Evolutionary conservation across 2,329 filamentous ascomycete genomes (phyloP).

Genomic region (Fusarium algeriense): DNA sequence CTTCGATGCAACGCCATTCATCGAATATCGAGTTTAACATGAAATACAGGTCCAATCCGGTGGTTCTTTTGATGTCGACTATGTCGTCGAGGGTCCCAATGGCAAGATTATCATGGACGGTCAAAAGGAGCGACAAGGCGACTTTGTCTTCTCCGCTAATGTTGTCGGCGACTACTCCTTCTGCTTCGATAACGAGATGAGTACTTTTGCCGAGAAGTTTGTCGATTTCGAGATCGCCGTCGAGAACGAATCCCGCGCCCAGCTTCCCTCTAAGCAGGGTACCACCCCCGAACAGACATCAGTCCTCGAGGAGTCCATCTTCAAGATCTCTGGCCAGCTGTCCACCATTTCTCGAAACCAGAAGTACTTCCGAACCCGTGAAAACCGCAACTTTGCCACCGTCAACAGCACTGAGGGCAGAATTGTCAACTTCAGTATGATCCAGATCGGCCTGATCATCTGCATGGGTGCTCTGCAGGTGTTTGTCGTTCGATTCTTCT

Average conservation of each 20-base stretch:
- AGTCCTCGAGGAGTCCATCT: slow-evolving; percentile 90
- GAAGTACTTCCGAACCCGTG: slow-evolving; percentile 98
- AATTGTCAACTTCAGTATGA: slow-evolving; percentile 97
- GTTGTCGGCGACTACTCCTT: slow-evolving; percentile 91
- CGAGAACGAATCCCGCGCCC: slow-evolving; percentile 87
- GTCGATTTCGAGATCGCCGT: slow-evolving; percentile 98
- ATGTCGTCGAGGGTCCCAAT: slow-evolving; percentile 84
- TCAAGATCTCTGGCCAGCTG: slow-evolving; percentile 92
- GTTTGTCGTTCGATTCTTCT: slow-evolving; percentile 98
- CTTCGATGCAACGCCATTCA: not conserved
- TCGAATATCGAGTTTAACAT: slow-evolving; percentile 25
- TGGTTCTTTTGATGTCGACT: slow-evolving; percentile 97
- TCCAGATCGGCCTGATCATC: slow-evolving; percentile 91
- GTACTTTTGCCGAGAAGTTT: slow-evolving; percentile 95
- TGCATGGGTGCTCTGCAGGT: slow-evolving; percentile 97
- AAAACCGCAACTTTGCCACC: slow-evolving; percentile 99
- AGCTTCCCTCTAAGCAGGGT: slow-evolving; percentile 89
- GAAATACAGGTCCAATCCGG: slow-evolving; percentile 88
- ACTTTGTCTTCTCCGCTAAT: slow-evolving; percentile 97
- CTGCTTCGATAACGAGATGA: slow-evolving; percentile 99
- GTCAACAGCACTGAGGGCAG: slow-evolving; percentile 94
- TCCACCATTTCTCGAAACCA: slow-evolving; percentile 97
- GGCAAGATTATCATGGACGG: slow-evolving; percentile 87
- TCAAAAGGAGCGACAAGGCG: slow-evolving; percentile 91
- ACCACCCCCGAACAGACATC: slow-evolving; percentile 90